phyloP scores from a whole-genome alignment of 202 grass and related monocot species.

The Musa balbisiana region DNA sequence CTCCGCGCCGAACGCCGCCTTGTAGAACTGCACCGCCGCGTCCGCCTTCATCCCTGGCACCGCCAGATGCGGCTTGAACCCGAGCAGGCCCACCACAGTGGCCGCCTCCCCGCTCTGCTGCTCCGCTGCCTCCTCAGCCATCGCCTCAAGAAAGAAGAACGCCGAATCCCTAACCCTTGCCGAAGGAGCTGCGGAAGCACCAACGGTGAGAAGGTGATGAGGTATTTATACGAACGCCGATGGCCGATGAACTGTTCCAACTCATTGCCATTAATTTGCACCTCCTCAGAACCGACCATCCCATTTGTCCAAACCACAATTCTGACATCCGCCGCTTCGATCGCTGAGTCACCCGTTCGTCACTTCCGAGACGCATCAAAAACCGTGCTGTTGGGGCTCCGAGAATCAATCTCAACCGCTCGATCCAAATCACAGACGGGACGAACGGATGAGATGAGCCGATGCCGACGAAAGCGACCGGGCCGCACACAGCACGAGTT shows the following conservation, averaged over 20 bases:
- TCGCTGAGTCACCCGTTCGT: neutral
- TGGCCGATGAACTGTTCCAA: no score
- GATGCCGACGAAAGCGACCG: neutral
- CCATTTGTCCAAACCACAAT: neutral
- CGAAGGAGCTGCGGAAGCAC: neutral
- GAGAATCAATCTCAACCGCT: no score
- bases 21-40: constrained; percentile 58
- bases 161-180: neutral
- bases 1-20: constrained; percentile 48
- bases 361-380: neutral
- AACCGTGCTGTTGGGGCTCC: neutral
- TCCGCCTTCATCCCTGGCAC: constrained; percentile 39
- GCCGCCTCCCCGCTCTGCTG: no score
- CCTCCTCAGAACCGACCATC: no score
- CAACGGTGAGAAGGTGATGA: neutral
- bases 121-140: neutral
- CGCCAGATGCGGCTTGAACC: constrained; percentile 33
- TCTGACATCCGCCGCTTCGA: neutral
- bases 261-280: no score
- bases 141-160: neutral
- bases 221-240: no score
- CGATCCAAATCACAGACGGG: no score
- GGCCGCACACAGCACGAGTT: neutral
- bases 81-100: neutral
- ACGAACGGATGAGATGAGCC: neutral